A percentile compares a stretch with the other conserved stretches of the same genome.
Evolutionary conservation across 176 grass and related monocot genomes (phyloP).

Genomic region (Oryza meyeriana): DNA sequence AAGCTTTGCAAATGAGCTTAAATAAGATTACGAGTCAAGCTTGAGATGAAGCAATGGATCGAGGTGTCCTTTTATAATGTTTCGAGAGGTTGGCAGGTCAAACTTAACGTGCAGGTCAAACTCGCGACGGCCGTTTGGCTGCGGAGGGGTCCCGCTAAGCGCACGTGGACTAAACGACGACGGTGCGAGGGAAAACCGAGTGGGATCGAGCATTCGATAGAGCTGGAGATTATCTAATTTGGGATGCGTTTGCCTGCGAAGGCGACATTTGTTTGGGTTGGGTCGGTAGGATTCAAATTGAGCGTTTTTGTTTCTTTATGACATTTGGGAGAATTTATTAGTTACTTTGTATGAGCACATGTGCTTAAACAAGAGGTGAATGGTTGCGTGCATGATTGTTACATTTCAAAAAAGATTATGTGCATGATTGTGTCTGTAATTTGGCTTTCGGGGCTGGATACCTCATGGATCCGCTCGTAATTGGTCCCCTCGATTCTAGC

Average conservation of each 20-base stretch:
- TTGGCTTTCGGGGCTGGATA: too few relatives aligned
- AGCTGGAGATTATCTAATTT: conserved; percentile 1
- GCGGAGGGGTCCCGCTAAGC: conserved; percentile 13
- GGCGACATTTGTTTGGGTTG: conserved; percentile 19
- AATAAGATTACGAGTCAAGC: background rate
- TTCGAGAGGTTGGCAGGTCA: conserved; percentile 35
- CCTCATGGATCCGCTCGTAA: too few relatives aligned
- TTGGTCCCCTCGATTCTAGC: too few relatives aligned
- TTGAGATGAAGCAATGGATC: background rate
- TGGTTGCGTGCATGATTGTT: too few relatives aligned
- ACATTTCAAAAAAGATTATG: too few relatives aligned
- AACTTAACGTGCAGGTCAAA: background rate
- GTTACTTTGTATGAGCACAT: background rate
- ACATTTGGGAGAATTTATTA: background rate
- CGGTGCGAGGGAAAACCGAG: conserved; percentile 6
- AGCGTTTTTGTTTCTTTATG: background rate
- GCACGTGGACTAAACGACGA: conserved; percentile 13
- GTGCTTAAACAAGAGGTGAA: background rate
- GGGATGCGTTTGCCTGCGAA: conserved; percentile 7
- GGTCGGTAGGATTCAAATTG: conserved; percentile 35
- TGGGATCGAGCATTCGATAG: background rate
- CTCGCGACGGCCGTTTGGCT: background rate
- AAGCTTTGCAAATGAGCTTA: background rate
- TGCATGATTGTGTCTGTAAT: too few relatives aligned
- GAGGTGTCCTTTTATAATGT: conserved; percentile 33